Evolutionary conservation across 2,329 filamentous ascomycete genomes (phyloP).

Genomic region (Phialophora expanda): DNA sequence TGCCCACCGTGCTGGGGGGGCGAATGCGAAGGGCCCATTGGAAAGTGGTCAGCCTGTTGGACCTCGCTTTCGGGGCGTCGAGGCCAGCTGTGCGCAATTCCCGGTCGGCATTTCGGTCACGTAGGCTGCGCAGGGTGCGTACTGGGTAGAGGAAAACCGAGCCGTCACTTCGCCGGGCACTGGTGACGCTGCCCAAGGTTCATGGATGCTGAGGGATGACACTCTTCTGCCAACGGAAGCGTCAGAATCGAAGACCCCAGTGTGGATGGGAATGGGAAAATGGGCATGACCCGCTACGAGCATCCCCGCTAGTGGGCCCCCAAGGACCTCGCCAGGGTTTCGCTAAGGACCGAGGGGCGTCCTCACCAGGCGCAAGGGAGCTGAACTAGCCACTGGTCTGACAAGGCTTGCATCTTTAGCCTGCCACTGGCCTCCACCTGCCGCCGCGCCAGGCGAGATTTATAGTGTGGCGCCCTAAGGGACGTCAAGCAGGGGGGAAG

Average conservation of each 20-base stretch:
- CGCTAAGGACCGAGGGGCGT: constrained; percentile 15
- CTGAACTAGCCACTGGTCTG: constrained; percentile 34
- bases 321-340: constrained; percentile 18
- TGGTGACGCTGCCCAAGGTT: constrained; percentile 28
- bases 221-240: constrained; percentile 16
- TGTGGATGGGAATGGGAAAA: constrained; percentile 18
- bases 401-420: constrained; percentile 31
- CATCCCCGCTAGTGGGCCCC: constrained; percentile 20
- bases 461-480: constrained; percentile 36
- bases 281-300: constrained; percentile 20
- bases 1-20: constrained; percentile 28
- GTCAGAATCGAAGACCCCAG: constrained; percentile 1
- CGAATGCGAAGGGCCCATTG: constrained; percentile 18
- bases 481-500: constrained; percentile 18
- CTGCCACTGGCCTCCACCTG: constrained; percentile 29
- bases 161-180: constrained; percentile 17
- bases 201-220: constrained; percentile 30
- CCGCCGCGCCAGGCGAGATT: constrained; percentile 36
- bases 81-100: constrained; percentile 12
- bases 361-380: constrained; percentile 22
- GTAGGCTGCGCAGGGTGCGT: constrained; percentile 2
- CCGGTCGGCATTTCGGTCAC: constrained; percentile 11
- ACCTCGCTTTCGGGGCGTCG: constrained; percentile 19
- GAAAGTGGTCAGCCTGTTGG: constrained; percentile 29
- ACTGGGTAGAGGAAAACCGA: constrained; percentile 7